Base-by-base conservation (phyloP, 129 eudicot genomes). In the Dittrichia graveolens region DNA sequence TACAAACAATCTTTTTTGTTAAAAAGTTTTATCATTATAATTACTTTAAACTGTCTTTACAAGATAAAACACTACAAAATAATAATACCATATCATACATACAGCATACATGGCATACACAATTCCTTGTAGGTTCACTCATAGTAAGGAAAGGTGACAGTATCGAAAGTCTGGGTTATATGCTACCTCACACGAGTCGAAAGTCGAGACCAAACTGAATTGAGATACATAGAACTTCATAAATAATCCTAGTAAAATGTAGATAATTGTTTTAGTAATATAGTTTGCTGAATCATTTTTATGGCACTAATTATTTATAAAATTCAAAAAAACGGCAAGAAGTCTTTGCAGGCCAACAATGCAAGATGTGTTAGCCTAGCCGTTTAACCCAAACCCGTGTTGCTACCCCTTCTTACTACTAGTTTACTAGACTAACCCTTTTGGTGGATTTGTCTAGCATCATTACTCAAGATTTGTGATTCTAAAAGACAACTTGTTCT, bases 311-410 rank as follows among this genome's bases (percentile, higher is more conserved):
- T 24, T 24, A 24, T 24, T 24, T 24, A 24, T 24, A 24, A 24
- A 0, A 0, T 24, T 8, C 0, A 34, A 0, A 1, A 37, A 8
- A 12, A 10, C 6, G 3, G 60, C 61, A 54, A 61, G 13, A 61
- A n/a, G 11, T 5, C 19, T 18, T 43, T 19, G 18, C 5, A 8
- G 71, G 18, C 38, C 42, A 65, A 65, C 71, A 52, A 14, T 43
- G 18, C 16, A 3, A 38, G 44, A 16, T 12, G 3, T 60, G 43
- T 37, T 24, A 24, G 31, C 50, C 3, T 12, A 8, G 3, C n/a
- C 12, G n/a, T 43, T 38, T 61, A 47, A 61, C 67, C 67, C 48
- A 2, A 61, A 61, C 67, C 68, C 34, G 0, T 62, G 40, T n/a
- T 4, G n/a, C 31, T 41, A 15, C 10, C 2, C 5, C 18, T 8